Conservation (phyloP, 2,329 filamentous ascomycete genomes). For the Diplodia corticola region DNA sequence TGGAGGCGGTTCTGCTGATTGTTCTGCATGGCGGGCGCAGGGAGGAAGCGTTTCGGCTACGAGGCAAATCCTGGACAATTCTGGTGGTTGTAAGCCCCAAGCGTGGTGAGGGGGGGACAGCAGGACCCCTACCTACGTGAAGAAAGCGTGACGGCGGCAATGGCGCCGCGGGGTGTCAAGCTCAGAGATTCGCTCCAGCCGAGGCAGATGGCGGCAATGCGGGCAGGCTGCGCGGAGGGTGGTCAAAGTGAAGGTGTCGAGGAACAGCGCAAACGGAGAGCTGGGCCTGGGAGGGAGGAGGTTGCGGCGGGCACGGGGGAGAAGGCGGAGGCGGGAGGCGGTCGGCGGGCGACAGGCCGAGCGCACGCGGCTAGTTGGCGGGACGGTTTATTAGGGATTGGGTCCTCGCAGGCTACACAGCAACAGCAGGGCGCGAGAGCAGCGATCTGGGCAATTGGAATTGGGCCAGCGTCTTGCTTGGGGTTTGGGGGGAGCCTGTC, state of each 20-base stretch:
- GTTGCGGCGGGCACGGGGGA: constrained; percentile 15
- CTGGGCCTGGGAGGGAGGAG: constrained; percentile 13
- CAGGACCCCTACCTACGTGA: constrained; percentile 22
- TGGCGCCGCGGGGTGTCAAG: neutral
- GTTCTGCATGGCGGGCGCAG: constrained; percentile 28
- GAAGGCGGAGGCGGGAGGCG: constrained; percentile 8
- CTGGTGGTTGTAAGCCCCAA: constrained; percentile 13
- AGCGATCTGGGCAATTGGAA: constrained; percentile 19
- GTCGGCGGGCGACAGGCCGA: constrained; percentile 12
- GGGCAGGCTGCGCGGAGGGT: neutral
- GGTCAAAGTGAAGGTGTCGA: neutral
- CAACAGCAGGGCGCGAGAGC: neutral
- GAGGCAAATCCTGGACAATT: constrained; percentile 11
- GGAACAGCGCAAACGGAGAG: constrained; percentile 14
- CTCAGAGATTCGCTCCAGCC: neutral
- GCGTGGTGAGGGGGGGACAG: constrained; percentile 18
- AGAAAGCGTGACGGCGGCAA: constrained; percentile 11
- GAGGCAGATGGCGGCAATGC: neutral
- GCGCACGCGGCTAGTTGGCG: constrained; percentile 3
- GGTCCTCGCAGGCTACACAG: constrained; percentile 5
- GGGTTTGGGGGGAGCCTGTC: constrained; percentile 14
- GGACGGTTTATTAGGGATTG: neutral
- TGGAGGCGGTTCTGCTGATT: constrained; percentile 48
- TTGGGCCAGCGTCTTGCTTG: constrained; percentile 15
- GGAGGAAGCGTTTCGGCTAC: constrained; percentile 15